Evolutionary conservation across 108 stramenopile genomes (phyloP), one percentile per base, ranked within the genome.

Genomic region (Cyclostephanos tholiformis): DNA sequence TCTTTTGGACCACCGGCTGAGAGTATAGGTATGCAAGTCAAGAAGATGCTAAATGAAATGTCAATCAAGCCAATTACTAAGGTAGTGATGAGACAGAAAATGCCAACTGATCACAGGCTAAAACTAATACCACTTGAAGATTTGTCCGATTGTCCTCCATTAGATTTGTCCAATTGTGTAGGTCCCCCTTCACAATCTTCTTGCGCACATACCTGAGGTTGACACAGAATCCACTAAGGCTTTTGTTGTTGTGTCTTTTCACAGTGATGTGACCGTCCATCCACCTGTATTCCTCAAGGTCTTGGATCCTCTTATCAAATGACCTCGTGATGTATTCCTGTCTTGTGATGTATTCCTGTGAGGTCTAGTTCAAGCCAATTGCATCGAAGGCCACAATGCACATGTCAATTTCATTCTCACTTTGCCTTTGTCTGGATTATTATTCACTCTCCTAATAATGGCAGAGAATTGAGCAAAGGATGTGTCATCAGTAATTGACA

Each of bases 101-200:
- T n/a, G n/a, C n/a, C n/a, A n/a, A n/a, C n/a, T n/a, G n/a, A n/a
- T n/a, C n/a, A n/a, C n/a, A n/a, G n/a, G n/a, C n/a, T n/a, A n/a
- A n/a, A n/a, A n/a, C n/a, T n/a, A n/a, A n/a, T n/a, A n/a, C n/a
- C n/a, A n/a, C n/a, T n/a, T n/a, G n/a, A n/a, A n/a, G n/a, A n/a
- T n/a, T n/a, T n/a, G n/a, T n/a, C n/a, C n/a, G n/a, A n/a, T n/a
- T n/a, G n/a, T 65, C 65, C n/a, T 65, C 50, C 6, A 27, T 65
- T 20, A 65, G 43, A 19, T 65, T 65, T 46, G 14, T 65, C 27
- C 12, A n/a, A n/a, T n/a, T n/a, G n/a, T n/a, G n/a, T n/a, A n/a
- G 20, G 43, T 20, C 36, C 2, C 19, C 36, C 36, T 39, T 35
- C 35, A 4, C 65, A 1, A 13, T 22, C 22, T 29, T 13, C 16